Percentiles rank a stretch among this genome's conserved stretches.
These are phyloP conservation scores for Sherardia arvensis DNA, from an alignment of 257 asterid species.

Conservation along the genomic window DNA sequence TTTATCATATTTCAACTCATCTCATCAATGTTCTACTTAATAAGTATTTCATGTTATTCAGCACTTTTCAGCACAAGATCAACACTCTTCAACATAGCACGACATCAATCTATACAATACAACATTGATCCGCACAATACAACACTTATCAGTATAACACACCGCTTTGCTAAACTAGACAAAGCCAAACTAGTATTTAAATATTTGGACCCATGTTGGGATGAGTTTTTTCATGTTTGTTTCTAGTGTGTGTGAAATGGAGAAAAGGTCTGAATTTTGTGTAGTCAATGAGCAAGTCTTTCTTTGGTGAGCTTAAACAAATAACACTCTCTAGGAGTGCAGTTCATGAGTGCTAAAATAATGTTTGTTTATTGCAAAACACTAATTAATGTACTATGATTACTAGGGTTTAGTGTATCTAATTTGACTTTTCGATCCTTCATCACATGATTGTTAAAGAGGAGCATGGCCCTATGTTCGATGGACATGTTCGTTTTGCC, in stretches of 20 bases:
- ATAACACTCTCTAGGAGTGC: conserved; percentile 1
- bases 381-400: neutral
- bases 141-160: no score
- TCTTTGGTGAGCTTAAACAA: neutral
- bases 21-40: no score
- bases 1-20: no score
- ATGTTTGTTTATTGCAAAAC: neutral
- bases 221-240: neutral
- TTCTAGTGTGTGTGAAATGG: neutral
- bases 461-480: no score
- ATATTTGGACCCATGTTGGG: neutral
- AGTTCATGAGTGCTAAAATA: neutral
- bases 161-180: no score
- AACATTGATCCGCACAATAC: no score
- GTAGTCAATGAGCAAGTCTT: neutral
- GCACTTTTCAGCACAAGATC: no score
- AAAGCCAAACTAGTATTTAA: no score
- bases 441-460: neutral
- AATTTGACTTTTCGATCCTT: neutral
- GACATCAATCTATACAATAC: no score
- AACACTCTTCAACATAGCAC: no score
- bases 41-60: no score
- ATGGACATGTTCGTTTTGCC: neutral
- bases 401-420: neutral
- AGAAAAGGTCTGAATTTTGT: neutral